Evolutionary conservation across 208 protist species (phyloP).

Genomic region (Trypanosoma avium): DNA sequence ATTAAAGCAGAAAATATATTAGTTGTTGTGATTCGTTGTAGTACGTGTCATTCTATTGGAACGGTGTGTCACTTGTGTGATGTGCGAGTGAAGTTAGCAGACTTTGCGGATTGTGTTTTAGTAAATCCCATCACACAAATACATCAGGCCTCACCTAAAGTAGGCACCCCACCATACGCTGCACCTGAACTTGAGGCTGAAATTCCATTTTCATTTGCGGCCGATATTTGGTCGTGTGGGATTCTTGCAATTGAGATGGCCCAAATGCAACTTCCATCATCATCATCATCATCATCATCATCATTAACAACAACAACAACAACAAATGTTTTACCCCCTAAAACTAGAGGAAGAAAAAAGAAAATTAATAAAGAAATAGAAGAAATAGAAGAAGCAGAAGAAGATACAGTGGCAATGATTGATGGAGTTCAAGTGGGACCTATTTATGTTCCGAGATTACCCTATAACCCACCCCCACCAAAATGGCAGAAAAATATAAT

Average conservation of each 20-base stretch:
- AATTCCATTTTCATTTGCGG: slow-evolving; percentile 19
- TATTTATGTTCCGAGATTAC: slow-evolving; percentile 9
- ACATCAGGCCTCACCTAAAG: slow-evolving; percentile 8
- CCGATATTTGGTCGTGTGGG: slow-evolving; percentile 28
- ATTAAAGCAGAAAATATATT: slow-evolving; percentile 86
- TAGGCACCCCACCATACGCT: slow-evolving; percentile 23
- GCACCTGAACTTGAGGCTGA: slow-evolving; percentile 24
- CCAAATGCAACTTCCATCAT: slow-evolving; percentile 21
- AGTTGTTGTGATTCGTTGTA: slow-evolving; percentile 15
- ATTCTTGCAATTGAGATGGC: slow-evolving; percentile 29
- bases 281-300: too few species aligned
- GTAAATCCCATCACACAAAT: slow-evolving; percentile 3
- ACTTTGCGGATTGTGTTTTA: slow-evolving; percentile 25
- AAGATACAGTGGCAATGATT: slow-evolving; percentile 1
- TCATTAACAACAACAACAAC: too few species aligned
- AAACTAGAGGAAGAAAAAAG: background rate
- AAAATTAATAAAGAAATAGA: background rate
- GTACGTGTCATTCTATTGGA: slow-evolving; percentile 13
- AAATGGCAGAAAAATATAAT: slow-evolving; percentile 16
- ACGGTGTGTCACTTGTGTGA: slow-evolving; percentile 23
- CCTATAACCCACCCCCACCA: background rate
- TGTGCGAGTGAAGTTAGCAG: slow-evolving; percentile 12
- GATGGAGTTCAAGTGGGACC: background rate
- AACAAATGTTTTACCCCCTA: too few species aligned
- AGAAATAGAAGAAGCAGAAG: background rate